Conservation (phyloP, 169 alveolate genomes). For the Cryptosporidium baileyi region DNA sequence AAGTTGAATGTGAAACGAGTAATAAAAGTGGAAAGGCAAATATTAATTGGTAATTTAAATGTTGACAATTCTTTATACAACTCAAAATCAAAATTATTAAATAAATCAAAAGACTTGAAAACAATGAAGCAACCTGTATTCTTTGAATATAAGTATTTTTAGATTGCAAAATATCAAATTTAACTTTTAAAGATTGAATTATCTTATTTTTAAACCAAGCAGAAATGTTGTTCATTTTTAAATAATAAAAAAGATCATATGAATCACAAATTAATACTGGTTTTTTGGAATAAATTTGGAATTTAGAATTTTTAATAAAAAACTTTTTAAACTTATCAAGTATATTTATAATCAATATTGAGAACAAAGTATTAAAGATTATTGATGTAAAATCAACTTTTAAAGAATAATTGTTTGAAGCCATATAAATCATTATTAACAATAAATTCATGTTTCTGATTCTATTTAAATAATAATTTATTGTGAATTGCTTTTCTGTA, state of each 20-base stretch:
- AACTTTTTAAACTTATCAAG: no score
- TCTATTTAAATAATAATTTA: neutral
- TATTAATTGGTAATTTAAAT: neutral
- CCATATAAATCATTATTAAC: neutral
- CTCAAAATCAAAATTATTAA: neutral
- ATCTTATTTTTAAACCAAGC: neutral
- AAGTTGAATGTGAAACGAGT: neutral
- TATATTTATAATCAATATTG: no score
- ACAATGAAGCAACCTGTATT: neutral
- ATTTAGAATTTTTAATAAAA: no score
- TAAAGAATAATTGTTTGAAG: no score
- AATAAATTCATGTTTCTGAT: neutral
- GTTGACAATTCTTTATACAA: neutral
- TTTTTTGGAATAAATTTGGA: no score
- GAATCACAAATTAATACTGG: neutral
- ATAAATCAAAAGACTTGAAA: neutral
- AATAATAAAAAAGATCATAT: neutral
- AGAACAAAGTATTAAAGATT: no score
- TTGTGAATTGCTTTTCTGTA: neutral
- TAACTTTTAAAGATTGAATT: neutral
- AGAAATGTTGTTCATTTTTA: neutral
- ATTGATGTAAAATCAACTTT: no score
- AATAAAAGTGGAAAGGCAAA: conserved; percentile 2
- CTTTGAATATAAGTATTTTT: neutral
- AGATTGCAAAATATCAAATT: neutral